phyloP scores from a whole-genome alignment of 1,139 yeast genomes.

The Nadsonia starkeyi-henricii region DNA sequence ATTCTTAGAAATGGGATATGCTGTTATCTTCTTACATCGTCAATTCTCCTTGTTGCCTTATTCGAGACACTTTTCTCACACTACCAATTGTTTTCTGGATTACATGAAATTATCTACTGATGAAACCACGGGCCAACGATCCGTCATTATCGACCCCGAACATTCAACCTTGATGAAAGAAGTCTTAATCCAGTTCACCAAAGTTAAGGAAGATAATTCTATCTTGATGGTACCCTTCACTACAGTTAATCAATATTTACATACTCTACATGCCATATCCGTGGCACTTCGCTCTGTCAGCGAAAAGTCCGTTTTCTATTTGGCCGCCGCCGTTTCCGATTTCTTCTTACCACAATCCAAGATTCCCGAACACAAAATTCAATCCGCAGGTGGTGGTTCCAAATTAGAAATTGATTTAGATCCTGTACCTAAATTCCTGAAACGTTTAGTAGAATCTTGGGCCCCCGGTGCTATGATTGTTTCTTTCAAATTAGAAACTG shows the following conservation, averaged over 20 bases:
- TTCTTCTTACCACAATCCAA: constrained; percentile 79
- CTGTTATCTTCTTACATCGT: constrained; percentile 82
- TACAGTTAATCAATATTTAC: constrained; percentile 85
- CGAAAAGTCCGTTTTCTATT: constrained; percentile 40
- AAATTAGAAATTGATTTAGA: constrained; percentile 74
- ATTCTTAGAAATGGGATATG: constrained; percentile 71
- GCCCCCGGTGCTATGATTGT: constrained; percentile 92
- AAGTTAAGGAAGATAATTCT: constrained; percentile 43
- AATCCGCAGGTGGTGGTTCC: constrained; percentile 54
- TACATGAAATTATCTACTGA: constrained; percentile 37
- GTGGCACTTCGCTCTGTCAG: constrained; percentile 36
- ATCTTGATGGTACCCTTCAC: constrained; percentile 75
- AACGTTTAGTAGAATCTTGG: constrained; percentile 84
- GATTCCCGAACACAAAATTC: constrained; percentile 88
- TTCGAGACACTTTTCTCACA: constrained; percentile 76
- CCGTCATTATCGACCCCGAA: constrained; percentile 37
- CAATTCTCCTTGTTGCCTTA: constrained; percentile 87
- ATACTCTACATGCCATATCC: constrained; percentile 62
- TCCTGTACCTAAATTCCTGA: constrained; percentile 89
- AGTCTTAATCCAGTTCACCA: constrained; percentile 51
- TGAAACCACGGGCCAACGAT: constrained; percentile 10
- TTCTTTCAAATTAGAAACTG: constrained; percentile 91
- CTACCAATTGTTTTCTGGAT: constrained; percentile 75
- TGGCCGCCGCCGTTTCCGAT: constrained; percentile 97
- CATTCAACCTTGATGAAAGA: constrained; percentile 49